Evolutionary conservation across 257 asterid species (phyloP).

Genomic region (Eustoma russellianum): DNA sequence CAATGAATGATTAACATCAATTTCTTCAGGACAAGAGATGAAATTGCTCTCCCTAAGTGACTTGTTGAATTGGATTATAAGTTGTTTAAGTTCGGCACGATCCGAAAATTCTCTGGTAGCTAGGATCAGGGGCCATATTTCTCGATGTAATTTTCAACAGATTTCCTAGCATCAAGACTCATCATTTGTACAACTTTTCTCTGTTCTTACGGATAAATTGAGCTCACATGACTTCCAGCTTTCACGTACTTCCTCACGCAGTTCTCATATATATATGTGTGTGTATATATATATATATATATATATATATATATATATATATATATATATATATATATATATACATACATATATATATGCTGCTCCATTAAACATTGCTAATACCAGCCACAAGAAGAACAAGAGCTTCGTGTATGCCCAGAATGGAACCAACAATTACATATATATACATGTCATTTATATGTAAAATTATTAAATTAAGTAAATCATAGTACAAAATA

Average conservation of each 20-base stretch:
- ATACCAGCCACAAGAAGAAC: slow-evolving; percentile 37
- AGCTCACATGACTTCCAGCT: slow-evolving; percentile 42
- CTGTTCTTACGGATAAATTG: slow-evolving; percentile 45
- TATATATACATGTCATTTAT: not conserved
- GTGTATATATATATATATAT: no score
- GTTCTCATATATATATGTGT: slow-evolving; percentile 65
- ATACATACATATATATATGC: no score
- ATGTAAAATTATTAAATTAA: not conserved
- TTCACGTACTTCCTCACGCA: slow-evolving; percentile 50
- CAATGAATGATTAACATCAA: no score
- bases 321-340: no score
- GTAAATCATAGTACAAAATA: not conserved
- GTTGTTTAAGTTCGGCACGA: no score
- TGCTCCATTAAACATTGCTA: slow-evolving; percentile 42
- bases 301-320: no score
- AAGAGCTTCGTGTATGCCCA: slow-evolving; percentile 80
- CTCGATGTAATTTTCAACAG: slow-evolving; percentile 66
- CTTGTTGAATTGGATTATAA: no score
- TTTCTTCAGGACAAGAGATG: no score
- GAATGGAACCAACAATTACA: slow-evolving; percentile 58
- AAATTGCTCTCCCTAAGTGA: no score
- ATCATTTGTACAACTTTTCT: slow-evolving; percentile 76
- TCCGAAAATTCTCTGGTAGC: no score
- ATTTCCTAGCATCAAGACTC: slow-evolving; percentile 76
- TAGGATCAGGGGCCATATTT: slow-evolving; percentile 63